phyloP scores from a whole-genome alignment of 352 stramenopile genomes.

The Pythium aristosporum region DNA sequence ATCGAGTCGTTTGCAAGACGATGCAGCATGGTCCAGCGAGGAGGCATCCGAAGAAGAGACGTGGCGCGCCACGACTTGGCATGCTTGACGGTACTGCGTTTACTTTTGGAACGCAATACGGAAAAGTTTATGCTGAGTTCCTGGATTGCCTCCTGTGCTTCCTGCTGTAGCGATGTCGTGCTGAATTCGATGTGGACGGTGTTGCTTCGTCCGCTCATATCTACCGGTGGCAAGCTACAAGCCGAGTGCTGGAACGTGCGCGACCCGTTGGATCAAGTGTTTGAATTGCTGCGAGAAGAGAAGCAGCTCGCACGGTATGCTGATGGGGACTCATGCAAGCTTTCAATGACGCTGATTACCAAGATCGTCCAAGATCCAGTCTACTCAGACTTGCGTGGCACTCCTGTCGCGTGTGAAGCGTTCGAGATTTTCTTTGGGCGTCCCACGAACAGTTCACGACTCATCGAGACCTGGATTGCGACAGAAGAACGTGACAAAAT shows the following conservation, averaged over 20 bases:
- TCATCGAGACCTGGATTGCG: conserved; percentile 39
- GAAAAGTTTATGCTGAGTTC: conserved; percentile 74
- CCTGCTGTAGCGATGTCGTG: conserved; percentile 55
- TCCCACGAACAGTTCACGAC: conserved; percentile 37
- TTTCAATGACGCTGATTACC: conserved; percentile 28
- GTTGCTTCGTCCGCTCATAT: conserved; percentile 32
- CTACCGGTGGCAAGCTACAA: conserved; percentile 1
- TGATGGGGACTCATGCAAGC: conserved; percentile 14
- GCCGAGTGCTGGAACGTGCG: conserved; percentile 11
- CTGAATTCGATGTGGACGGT: conserved; percentile 46
- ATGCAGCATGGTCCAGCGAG: conserved; percentile 13
- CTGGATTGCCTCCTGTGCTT: conserved; percentile 66
- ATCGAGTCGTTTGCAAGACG: conserved; percentile 52
- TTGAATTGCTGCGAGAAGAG: conserved; percentile 29
- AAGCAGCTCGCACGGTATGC: conserved; percentile 9
- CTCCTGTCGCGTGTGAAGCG: conserved; percentile 33
- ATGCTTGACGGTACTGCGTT: conserved; percentile 69
- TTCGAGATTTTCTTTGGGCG: conserved; percentile 51
- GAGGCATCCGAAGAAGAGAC: conserved; percentile 15
- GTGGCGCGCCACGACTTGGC: conserved; percentile 53
- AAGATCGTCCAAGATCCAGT: conserved; percentile 13
- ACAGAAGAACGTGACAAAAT: conserved; percentile 1
- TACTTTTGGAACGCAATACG: conserved; percentile 70
- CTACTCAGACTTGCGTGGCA: conserved; percentile 1
- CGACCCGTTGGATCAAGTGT: conserved; percentile 22